phyloP scores from a whole-genome alignment of 108 stramenopile species.

The Chaetoceros muelleri region DNA sequence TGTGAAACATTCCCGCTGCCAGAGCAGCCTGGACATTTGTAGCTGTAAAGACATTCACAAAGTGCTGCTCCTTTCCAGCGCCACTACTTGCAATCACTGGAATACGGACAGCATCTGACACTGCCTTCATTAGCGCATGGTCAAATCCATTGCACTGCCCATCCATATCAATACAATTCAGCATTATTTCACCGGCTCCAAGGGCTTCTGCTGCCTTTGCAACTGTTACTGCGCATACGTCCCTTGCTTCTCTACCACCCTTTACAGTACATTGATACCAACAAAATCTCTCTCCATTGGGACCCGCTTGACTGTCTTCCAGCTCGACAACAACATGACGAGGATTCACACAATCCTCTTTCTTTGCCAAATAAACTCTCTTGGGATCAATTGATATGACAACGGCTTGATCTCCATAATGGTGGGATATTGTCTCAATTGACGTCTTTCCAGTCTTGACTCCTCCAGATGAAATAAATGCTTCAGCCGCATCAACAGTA shows the following conservation, averaged over 20 bases:
- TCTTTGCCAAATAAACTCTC: conserved; percentile 69
- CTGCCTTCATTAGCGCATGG: conserved; percentile 78
- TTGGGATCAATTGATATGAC: conserved; percentile 97
- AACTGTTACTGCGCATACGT: conserved; percentile 90
- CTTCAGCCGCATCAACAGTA: conserved; percentile 88
- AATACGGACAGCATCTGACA: conserved; percentile 83
- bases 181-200: conserved; percentile 97
- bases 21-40: conserved; percentile 90
- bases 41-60: conserved; percentile 79
- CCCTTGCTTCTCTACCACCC: conserved; percentile 87
- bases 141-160: conserved; percentile 96
- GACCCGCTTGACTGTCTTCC: conserved; percentile 51
- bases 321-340: conserved; percentile 57
- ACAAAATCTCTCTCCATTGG: conserved; percentile 76
- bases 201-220: conserved; percentile 74
- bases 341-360: conserved; percentile 29
- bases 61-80: conserved; percentile 87
- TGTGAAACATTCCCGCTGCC: conserved; percentile 99
- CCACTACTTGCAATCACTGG: conserved; percentile 98
- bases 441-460: conserved; percentile 69
- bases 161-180: conserved; percentile 99
- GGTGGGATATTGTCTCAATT: conserved; percentile 82
- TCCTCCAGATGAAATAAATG: conserved; percentile 36
- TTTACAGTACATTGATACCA: conserved; percentile 99
- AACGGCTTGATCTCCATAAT: conserved; percentile 97